A percentile compares a stretch with the other conserved stretches of the same genome.
Conservation (phyloP, 139 green algal species). For the Marvania coccoides region DNA sequence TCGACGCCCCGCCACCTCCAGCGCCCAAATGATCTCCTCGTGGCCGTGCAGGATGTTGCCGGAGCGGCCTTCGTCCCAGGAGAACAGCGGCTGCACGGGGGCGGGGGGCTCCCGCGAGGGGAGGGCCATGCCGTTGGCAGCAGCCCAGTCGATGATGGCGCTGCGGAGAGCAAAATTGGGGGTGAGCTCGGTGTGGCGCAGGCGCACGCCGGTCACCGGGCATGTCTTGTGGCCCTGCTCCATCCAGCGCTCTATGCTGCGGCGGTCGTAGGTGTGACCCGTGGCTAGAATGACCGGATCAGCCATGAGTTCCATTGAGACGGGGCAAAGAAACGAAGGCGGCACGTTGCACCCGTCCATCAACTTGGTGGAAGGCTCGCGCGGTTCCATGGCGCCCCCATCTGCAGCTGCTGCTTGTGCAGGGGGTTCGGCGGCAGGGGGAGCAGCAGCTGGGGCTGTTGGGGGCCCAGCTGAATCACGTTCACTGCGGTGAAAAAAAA, state of each 20-base stretch:
- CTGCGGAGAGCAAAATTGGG: slow-evolving; percentile 87
- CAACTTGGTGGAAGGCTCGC: background rate
- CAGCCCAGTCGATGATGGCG: slow-evolving; percentile 84
- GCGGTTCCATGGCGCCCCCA: background rate
- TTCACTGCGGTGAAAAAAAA: no score
- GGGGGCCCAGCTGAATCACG: no score
- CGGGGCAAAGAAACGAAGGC: slow-evolving; percentile 70
- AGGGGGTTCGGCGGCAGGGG: background rate
- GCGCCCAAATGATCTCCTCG: slow-evolving; percentile 93
- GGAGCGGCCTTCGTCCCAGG: slow-evolving; percentile 43
- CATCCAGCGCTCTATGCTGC: slow-evolving; percentile 83
- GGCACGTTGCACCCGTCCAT: slow-evolving; percentile 16
- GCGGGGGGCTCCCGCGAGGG: slow-evolving; percentile 16
- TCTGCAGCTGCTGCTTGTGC: background rate
- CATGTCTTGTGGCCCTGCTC: slow-evolving; percentile 81
- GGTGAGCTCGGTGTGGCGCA: slow-evolving; percentile 83
- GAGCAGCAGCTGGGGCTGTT: background rate
- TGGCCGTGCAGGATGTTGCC: slow-evolving; percentile 82
- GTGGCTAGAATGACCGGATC: slow-evolving; percentile 92
- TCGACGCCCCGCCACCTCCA: slow-evolving; percentile 60
- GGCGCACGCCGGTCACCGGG: slow-evolving; percentile 79
- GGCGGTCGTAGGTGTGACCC: slow-evolving; percentile 87
- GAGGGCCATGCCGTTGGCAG: slow-evolving; percentile 45
- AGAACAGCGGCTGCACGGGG: slow-evolving; percentile 24
- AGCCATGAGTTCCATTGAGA: slow-evolving; percentile 87